These are phyloP conservation scores for Lasiosphaeria ovina DNA, from an alignment of 495 filamentous ascomycete species.

Conservation along the genomic window DNA sequence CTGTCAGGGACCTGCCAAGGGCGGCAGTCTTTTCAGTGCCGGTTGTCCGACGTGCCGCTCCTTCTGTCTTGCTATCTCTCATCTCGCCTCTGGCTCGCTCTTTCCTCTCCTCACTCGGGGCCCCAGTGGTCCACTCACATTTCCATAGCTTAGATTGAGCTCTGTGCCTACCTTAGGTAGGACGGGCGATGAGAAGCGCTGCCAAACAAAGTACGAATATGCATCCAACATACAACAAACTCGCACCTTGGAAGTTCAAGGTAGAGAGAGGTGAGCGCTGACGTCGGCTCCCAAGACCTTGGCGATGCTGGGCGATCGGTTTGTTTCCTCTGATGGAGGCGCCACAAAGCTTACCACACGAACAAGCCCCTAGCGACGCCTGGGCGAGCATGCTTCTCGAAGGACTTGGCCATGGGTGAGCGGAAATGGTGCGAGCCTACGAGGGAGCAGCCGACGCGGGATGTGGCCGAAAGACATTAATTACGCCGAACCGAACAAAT, in stretches of 20 bases:
- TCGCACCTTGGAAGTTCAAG: neutral
- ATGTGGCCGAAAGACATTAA: slow-evolving; percentile 5
- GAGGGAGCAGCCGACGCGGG: neutral
- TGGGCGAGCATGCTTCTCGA: neutral
- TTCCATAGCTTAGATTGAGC: neutral
- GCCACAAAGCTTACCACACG: neutral
- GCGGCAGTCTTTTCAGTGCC: neutral
- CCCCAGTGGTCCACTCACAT: neutral
- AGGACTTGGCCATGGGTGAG: neutral
- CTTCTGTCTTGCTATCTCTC: neutral
- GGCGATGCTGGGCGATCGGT: neutral
- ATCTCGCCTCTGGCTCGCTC: neutral
- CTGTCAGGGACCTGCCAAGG: neutral
- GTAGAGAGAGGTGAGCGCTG: too few relatives aligned
- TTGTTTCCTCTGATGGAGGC: neutral
- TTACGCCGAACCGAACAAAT: neutral
- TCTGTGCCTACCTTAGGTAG: neutral
- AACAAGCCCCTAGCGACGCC: neutral
- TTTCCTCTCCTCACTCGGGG: neutral
- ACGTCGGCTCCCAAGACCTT: neutral
- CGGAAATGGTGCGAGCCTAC: neutral
- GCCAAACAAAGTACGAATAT: neutral
- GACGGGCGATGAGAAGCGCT: neutral
- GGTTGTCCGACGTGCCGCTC: neutral
- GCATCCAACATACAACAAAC: neutral